Percentiles rank a stretch among this genome's conserved stretches.
Conservation (phyloP, 208 protist genomes). For the Trypanosoma rangeli region DNA sequence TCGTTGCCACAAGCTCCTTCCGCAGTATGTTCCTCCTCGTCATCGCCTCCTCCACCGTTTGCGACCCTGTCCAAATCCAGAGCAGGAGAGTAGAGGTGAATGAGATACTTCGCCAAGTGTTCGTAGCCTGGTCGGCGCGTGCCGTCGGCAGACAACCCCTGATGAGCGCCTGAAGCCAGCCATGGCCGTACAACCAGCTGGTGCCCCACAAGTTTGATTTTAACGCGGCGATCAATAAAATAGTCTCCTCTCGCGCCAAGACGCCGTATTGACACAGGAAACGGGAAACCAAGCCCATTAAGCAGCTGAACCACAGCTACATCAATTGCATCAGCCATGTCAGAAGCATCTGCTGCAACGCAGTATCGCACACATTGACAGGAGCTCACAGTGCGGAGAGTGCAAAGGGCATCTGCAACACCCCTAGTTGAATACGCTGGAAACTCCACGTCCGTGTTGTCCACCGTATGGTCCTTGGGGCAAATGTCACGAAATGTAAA, state of each 20-base stretch:
- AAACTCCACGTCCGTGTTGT: not conserved
- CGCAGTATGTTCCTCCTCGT: not conserved
- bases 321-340: conserved; percentile 8
- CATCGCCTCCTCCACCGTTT: not conserved
- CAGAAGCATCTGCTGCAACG: not conserved
- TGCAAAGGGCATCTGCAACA: conserved; percentile 19
- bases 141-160: not conserved
- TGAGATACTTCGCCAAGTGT: conserved; percentile 29
- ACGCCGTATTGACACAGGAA: conserved; percentile 21
- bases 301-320: conserved; percentile 19
- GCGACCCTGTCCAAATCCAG: conserved; percentile 22
- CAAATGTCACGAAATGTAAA: conserved; percentile 3
- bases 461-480: not conserved
- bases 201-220: conserved; percentile 15
- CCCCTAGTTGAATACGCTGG: not conserved
- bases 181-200: conserved; percentile 25
- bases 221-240: conserved; percentile 30
- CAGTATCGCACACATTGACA: conserved; percentile 12
- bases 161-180: not conserved
- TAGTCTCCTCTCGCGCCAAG: conserved; percentile 26
- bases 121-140: conserved; percentile 11
- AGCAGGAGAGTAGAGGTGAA: conserved; percentile 29
- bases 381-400: conserved; percentile 1
- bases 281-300: conserved; percentile 25
- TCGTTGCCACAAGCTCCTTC: not conserved